A percentile compares a stretch with the other conserved stretches of the same genome.
phyloP scores from a whole-genome alignment of 306 rosid species.

The Canavalia ensiformis region DNA sequence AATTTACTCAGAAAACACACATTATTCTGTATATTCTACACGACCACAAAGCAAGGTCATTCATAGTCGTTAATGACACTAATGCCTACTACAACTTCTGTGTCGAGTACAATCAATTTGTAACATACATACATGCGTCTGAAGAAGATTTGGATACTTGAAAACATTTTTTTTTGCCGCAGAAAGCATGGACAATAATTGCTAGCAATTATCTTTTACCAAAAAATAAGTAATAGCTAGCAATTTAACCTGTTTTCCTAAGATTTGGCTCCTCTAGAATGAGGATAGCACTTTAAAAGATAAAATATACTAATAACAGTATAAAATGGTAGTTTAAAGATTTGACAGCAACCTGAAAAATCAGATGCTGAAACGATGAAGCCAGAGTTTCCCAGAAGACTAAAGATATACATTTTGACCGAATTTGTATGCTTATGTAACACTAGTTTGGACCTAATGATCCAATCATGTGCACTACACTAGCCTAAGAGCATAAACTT shows the following conservation, averaged over 20 bases:
- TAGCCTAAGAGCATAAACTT: constrained; percentile 39
- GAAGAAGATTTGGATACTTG: background rate
- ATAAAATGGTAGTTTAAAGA: background rate
- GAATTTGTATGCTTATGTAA: constrained; percentile 42
- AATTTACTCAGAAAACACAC: background rate
- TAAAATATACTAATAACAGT: too few relatives aligned
- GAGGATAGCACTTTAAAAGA: too few relatives aligned
- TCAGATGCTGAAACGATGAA: constrained; percentile 35
- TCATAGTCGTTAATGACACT: background rate
- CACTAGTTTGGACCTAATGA: constrained; percentile 36
- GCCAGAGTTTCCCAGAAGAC: constrained; percentile 17
- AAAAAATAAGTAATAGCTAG: too few relatives aligned
- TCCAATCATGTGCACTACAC: constrained; percentile 47
- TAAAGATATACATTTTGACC: constrained; percentile 41
- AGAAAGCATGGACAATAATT: background rate
- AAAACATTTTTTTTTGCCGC: background rate
- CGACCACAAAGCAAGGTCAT: background rate
- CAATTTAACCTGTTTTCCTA: too few relatives aligned
- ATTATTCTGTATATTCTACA: background rate
- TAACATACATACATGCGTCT: background rate
- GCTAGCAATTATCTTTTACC: too few relatives aligned
- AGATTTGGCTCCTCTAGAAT: too few relatives aligned
- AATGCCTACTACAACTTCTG: too few relatives aligned
- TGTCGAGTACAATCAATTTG: too few relatives aligned
- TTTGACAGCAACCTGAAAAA: constrained; percentile 6